phyloP scores from a whole-genome alignment of 2,329 filamentous ascomycete genomes.

The Periconia digitata region DNA sequence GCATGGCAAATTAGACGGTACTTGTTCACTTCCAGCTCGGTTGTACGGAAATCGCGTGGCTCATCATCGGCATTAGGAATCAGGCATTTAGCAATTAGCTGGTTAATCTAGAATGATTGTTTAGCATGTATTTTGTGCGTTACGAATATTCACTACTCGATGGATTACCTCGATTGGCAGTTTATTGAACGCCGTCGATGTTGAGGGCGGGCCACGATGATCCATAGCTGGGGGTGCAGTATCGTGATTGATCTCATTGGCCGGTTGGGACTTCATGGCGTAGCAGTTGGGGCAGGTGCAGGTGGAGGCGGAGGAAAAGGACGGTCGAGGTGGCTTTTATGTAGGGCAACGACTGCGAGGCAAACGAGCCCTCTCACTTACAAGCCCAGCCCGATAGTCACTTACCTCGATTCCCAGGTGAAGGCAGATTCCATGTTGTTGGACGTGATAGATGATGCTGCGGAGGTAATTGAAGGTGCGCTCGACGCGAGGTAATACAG shows the following conservation, averaged over 20 bases:
- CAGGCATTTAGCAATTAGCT: conserved; percentile 42
- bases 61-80: conserved; percentile 6
- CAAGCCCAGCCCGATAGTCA: too few species aligned
- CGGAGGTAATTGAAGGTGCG: too few species aligned
- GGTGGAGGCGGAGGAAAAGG: not conserved
- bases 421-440: too few species aligned
- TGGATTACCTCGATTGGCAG: conserved; percentile 40
- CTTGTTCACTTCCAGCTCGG: conserved; percentile 47
- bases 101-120: conserved; percentile 41
- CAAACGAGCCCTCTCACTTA: too few species aligned
- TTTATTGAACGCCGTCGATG: conserved; percentile 28
- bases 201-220: conserved; percentile 15
- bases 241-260: not conserved
- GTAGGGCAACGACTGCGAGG: not conserved
- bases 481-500: too few species aligned
- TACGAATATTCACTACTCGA: too few species aligned
- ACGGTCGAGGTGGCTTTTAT: not conserved
- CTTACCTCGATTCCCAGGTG: too few species aligned
- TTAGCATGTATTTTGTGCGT: too few species aligned
- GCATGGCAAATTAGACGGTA: conserved; percentile 46
- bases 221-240: not conserved
- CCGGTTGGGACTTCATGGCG: too few species aligned
- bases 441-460: too few species aligned
- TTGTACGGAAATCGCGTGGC: not conserved
- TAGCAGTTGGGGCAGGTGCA: too few species aligned